Evolutionary conservation across 768 basidiomycete genomes (phyloP).

Genomic region (Pulveroboletus sp.): DNA sequence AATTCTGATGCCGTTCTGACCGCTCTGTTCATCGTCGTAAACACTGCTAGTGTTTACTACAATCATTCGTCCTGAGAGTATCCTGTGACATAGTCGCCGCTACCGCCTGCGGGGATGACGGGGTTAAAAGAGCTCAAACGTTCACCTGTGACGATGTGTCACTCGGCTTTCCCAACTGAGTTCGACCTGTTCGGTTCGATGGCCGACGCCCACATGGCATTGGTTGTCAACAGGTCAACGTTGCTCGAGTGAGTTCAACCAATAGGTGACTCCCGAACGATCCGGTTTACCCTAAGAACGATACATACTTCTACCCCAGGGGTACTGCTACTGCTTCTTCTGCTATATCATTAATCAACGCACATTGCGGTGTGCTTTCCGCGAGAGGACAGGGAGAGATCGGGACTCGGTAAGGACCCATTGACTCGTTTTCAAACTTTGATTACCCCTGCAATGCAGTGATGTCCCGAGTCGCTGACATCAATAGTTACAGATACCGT

Average conservation of each 20-base stretch:
- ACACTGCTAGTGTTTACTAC: not conserved
- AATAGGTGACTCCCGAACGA: no score
- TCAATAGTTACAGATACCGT: slow-evolving; percentile 12
- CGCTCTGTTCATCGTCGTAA: not conserved
- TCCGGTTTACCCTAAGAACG: no score
- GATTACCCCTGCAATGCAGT: slow-evolving; percentile 20
- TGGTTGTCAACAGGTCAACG: not conserved
- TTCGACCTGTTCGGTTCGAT: not conserved
- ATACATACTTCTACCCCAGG: no score
- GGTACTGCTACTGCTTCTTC: not conserved
- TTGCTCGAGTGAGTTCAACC: not conserved
- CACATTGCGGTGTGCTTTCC: slow-evolving; percentile 12
- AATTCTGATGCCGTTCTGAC: slow-evolving; percentile 4
- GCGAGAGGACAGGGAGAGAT: slow-evolving; percentile 19
- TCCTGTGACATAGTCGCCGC: slow-evolving; percentile 18
- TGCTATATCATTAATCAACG: slow-evolving; percentile 12
- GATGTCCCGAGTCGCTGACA: not conserved
- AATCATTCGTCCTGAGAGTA: not conserved
- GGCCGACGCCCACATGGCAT: slow-evolving; percentile 1
- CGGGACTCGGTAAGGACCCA: slow-evolving; percentile 13
- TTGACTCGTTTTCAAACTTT: slow-evolving; percentile 18
- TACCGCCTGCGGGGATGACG: not conserved
- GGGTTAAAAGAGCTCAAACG: not conserved
- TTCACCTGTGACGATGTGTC: not conserved
- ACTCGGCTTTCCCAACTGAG: not conserved